Evolutionary conservation across 1,284 basidiomycete genomes (phyloP).

Genomic region (Sparassis latifolia): DNA sequence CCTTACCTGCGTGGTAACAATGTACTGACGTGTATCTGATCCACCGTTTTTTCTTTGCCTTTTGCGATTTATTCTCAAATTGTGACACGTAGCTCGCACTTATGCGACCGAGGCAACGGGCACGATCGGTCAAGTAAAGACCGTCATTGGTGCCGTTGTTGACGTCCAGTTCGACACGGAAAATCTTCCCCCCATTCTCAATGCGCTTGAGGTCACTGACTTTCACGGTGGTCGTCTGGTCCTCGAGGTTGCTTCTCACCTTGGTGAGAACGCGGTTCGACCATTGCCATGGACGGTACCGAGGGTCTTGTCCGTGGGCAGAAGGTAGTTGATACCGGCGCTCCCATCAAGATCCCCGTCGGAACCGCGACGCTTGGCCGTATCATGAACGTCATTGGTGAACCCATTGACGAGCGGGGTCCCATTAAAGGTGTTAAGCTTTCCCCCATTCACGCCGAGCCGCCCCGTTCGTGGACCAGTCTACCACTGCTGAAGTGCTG

Average conservation of each 20-base stretch:
- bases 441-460: slow-evolving; percentile 92
- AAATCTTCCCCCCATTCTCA: slow-evolving; percentile 92
- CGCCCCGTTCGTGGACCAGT: slow-evolving; percentile 98
- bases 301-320: slow-evolving; percentile 99
- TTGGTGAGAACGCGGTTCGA: slow-evolving; percentile 99
- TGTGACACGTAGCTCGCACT: slow-evolving; percentile 51
- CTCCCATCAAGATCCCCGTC: slow-evolving; percentile 95
- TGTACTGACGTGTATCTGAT: slow-evolving; percentile 13
- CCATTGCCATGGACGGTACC: slow-evolving; percentile 98
- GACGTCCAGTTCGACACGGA: slow-evolving; percentile 94
- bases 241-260: slow-evolving; percentile 93
- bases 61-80: slow-evolving; percentile 15
- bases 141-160: slow-evolving; percentile 98
- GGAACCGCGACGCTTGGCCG: slow-evolving; percentile 91
- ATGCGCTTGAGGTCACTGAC: slow-evolving; percentile 95
- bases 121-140: slow-evolving; percentile 78
- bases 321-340: slow-evolving; percentile 94
- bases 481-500: slow-evolving; percentile 94
- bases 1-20: background rate
- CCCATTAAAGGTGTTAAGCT: slow-evolving; percentile 94
- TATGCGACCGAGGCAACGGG: slow-evolving; percentile 87
- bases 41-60: slow-evolving; percentile 9
- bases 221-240: slow-evolving; percentile 91
- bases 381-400: slow-evolving; percentile 99
- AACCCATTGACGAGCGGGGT: slow-evolving; percentile 98